Percentiles rank a stretch among this genome's conserved stretches.
Evolutionary conservation across 768 basidiomycete genomes (phyloP).

Genomic region (Mycena epipterygia): DNA sequence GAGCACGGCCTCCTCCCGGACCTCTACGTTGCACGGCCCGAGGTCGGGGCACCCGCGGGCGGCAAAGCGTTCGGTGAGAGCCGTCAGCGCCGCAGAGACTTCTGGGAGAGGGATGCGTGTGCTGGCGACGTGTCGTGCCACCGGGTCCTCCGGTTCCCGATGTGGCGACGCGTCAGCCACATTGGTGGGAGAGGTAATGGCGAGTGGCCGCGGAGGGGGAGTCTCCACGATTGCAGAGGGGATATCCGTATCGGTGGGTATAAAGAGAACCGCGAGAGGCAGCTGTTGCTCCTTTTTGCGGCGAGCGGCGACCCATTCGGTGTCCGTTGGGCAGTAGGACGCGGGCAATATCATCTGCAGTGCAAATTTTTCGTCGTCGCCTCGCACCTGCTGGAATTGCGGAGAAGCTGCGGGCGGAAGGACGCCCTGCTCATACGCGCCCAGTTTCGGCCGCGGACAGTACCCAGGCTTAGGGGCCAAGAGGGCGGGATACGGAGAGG

Average conservation of each 20-base stretch:
- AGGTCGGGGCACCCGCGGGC: background rate
- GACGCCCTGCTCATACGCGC: too few relatives aligned
- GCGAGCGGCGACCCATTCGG: too few relatives aligned
- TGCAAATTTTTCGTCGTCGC: background rate
- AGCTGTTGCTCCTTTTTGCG: too few relatives aligned
- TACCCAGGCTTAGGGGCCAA: too few relatives aligned
- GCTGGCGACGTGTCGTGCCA: too few relatives aligned
- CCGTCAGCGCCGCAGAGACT: background rate
- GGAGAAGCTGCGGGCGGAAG: too few relatives aligned
- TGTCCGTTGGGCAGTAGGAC: background rate
- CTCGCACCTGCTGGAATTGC: background rate
- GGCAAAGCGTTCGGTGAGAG: background rate
- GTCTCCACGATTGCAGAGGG: background rate
- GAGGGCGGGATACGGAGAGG: too few relatives aligned
- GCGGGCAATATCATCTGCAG: conserved; percentile 9
- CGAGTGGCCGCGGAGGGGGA: background rate
- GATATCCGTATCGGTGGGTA: background rate
- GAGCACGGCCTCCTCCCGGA: conserved; percentile 8
- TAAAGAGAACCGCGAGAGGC: background rate
- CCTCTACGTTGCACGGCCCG: background rate
- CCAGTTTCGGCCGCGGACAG: too few relatives aligned
- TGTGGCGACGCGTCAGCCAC: background rate
- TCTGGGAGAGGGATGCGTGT: background rate
- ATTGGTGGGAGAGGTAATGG: background rate
- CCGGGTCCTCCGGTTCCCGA: background rate